A percentile compares a stretch with the other conserved stretches of the same genome.
Conservation (phyloP, 192 early-diverging fungal genomes). For the Entomortierella beljakovae region DNA sequence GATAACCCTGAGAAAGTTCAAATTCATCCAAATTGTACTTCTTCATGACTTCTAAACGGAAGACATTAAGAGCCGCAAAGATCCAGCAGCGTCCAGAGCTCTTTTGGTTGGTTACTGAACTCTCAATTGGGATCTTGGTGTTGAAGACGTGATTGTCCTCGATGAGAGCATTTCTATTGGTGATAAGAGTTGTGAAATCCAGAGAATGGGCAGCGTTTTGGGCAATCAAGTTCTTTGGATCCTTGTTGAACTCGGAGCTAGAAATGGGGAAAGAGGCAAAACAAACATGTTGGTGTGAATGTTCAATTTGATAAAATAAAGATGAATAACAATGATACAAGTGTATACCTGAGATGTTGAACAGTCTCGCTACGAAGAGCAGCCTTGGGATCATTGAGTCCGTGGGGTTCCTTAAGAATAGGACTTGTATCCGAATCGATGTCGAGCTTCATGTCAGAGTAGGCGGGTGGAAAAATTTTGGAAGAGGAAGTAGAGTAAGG, state of each 20-base stretch:
- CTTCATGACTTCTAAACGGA: slow-evolving; percentile 75
- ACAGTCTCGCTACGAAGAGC: slow-evolving; percentile 29
- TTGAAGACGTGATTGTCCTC: slow-evolving; percentile 67
- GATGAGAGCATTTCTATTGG: slow-evolving; percentile 67
- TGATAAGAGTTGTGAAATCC: slow-evolving; percentile 66
- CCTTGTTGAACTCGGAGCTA: slow-evolving; percentile 63
- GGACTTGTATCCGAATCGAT: slow-evolving; percentile 10
- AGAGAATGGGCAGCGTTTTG: slow-evolving; percentile 73
- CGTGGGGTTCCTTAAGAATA: slow-evolving; percentile 36
- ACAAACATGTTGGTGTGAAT: neutral
- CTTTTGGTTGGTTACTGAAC: slow-evolving; percentile 77
- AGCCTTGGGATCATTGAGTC: slow-evolving; percentile 38
- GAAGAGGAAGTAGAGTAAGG: slow-evolving; percentile 17
- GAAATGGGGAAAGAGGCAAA: neutral
- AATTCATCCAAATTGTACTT: slow-evolving; percentile 84
- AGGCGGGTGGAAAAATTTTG: slow-evolving; percentile 19
- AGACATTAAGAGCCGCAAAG: slow-evolving; percentile 82
- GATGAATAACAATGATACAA: neutral
- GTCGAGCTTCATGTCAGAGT: slow-evolving; percentile 48
- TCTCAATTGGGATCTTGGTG: slow-evolving; percentile 65
- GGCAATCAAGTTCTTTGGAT: slow-evolving; percentile 76
- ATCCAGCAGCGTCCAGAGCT: slow-evolving; percentile 85
- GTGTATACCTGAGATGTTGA: slow-evolving; percentile 23
- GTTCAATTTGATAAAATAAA: neutral
- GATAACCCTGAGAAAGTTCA: slow-evolving; percentile 80